Evolutionary conservation across 805 yeast species (phyloP), one percentile per base, ranked within the genome.

Genomic region (Candida adriatica): DNA sequence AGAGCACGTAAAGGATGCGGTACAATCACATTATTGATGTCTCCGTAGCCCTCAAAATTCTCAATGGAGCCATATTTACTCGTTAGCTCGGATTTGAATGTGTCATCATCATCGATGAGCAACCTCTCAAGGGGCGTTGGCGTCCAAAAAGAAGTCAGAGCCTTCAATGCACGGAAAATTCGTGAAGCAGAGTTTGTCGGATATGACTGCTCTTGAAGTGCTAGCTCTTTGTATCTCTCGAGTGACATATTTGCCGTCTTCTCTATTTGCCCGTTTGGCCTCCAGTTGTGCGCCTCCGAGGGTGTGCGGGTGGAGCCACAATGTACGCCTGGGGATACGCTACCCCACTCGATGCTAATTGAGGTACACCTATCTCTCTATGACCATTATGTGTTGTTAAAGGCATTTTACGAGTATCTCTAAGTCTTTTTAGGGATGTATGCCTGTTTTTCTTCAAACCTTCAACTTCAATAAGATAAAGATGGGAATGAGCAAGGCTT

Each of bases 201-300:
- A 14, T 29, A 18, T n/a, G 28, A 19, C 16, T 42, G 44, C 25
- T 47, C 51, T 24, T 43, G 46, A 8, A 22, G 18, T 1, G 51
- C 37, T 1, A 48, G 39, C 15, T 32, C 31, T 13, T 29, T 30
- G 31, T 48, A 48, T 19, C 35, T 37, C 10, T 38, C 44, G 9
- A 46, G 13, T 3, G 46, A 31, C 49, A 45, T 45, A 10, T 4
- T 4, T n/a, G n/a, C n/a, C n/a, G n/a, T n/a, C n/a, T n/a, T n/a
- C n/a, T n/a, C 19, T 15, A 6, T 19, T 13, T 16, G 9, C 11
- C 11, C 22, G 22, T 11, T 19, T 19, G 22, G 22, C n/a, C n/a
- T n/a, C n/a, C n/a, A n/a, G n/a, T n/a, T n/a, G n/a, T n/a, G n/a
- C n/a, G n/a, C n/a, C n/a, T n/a, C n/a, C n/a, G n/a, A n/a, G n/a